These are phyloP conservation scores for Asterionellopsis glacialis DNA, from an alignment of 108 stramenopile genomes.

Conservation along the genomic window DNA sequence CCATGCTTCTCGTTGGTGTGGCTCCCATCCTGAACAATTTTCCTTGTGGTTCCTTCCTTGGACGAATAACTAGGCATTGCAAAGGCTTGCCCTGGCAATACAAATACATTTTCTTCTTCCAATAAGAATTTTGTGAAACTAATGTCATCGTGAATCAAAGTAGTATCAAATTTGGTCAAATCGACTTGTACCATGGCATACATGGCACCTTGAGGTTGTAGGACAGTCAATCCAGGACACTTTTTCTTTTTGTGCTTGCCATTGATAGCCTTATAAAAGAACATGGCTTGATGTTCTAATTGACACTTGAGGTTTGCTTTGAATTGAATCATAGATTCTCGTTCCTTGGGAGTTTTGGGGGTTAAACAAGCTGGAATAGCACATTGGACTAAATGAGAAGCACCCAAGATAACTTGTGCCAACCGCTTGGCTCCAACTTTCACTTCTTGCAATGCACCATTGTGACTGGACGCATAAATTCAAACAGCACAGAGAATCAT, in stretches of 20 bases:
- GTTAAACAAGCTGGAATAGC: slow-evolving; percentile 68
- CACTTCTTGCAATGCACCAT: slow-evolving; percentile 58
- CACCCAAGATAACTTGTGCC: slow-evolving; percentile 81
- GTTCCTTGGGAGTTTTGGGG: slow-evolving; percentile 34
- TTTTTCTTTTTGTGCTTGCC: neutral
- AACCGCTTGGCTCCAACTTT: slow-evolving; percentile 69
- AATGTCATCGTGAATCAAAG: slow-evolving; percentile 48
- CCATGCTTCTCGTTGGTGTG: too few relatives aligned
- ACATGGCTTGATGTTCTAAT: slow-evolving; percentile 62
- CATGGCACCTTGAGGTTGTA: slow-evolving; percentile 82
- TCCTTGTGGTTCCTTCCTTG: too few relatives aligned
- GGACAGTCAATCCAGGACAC: slow-evolving; percentile 66
- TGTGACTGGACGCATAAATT: slow-evolving; percentile 17
- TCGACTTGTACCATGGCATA: slow-evolving; percentile 82
- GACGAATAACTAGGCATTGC: slow-evolving; percentile 32
- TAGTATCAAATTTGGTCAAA: slow-evolving; percentile 20
- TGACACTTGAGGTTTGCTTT: slow-evolving; percentile 44
- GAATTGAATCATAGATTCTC: slow-evolving; percentile 40
- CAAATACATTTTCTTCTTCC: slow-evolving; percentile 89
- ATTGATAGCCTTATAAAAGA: slow-evolving; percentile 25
- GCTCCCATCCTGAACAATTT: too few relatives aligned
- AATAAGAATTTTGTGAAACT: slow-evolving; percentile 70
- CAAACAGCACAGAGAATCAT: neutral
- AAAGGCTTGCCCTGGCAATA: slow-evolving; percentile 88
- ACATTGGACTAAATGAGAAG: slow-evolving; percentile 72